Percentiles rank a stretch among this genome's conserved stretches.
phyloP scores from a whole-genome alignment of 805 yeast genomes.

The Nakazawaea ernobii region DNA sequence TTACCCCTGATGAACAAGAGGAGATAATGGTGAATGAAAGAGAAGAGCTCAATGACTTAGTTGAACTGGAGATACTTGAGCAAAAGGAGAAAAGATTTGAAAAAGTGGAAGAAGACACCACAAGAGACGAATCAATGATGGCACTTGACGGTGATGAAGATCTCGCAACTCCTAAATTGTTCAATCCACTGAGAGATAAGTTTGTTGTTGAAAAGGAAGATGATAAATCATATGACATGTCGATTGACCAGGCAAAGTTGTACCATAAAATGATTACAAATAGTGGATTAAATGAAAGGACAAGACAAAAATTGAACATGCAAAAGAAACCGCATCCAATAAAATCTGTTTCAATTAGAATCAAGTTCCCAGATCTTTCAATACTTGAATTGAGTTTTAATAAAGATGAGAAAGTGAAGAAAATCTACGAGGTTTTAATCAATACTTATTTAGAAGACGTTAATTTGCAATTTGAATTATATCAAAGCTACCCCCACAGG shows the following conservation, averaged over 20 bases:
- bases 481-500: slow-evolving; percentile 58
- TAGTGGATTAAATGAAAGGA: slow-evolving; percentile 7
- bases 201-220: slow-evolving; percentile 16
- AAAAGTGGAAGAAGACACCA: not conserved
- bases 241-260: slow-evolving; percentile 44
- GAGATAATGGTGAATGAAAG: slow-evolving; percentile 1
- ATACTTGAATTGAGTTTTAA: slow-evolving; percentile 9
- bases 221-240: slow-evolving; percentile 38
- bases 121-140: not conserved
- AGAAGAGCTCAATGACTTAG: slow-evolving; percentile 7
- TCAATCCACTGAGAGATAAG: not conserved
- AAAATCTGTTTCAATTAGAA: slow-evolving; percentile 36
- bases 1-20: slow-evolving; percentile 2
- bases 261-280: slow-evolving; percentile 45
- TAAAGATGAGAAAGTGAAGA: not conserved
- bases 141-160: not conserved
- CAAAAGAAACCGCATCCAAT: slow-evolving; percentile 14
- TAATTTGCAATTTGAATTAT: slow-evolving; percentile 1
- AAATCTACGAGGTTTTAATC: slow-evolving; percentile 4
- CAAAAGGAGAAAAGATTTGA: slow-evolving; percentile 6
- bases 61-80: slow-evolving; percentile 7
- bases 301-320: slow-evolving; percentile 6
- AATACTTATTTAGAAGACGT: not conserved
- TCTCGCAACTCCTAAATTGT: slow-evolving; percentile 5
- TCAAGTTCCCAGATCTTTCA: slow-evolving; percentile 54